A percentile compares a stretch with the other conserved stretches of the same genome.
phyloP scores from a whole-genome alignment of 2,329 filamentous ascomycete species.

The Aspergillus puulaauensis region DNA sequence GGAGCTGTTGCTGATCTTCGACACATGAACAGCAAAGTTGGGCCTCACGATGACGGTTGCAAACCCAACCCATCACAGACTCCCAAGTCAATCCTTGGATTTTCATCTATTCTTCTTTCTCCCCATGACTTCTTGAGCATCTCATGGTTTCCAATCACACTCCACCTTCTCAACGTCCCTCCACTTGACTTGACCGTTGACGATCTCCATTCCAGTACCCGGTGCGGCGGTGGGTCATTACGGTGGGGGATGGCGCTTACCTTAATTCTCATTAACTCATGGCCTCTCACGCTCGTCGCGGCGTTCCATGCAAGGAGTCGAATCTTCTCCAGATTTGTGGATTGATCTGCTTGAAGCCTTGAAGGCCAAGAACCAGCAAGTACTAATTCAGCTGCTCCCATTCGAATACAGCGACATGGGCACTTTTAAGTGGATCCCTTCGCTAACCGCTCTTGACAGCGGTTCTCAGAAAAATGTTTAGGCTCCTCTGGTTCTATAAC shows the following conservation, averaged over 20 bases:
- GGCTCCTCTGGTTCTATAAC: too few relatives aligned
- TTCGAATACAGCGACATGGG: background rate
- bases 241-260: constrained; percentile 22
- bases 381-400: background rate
- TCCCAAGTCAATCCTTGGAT: too few relatives aligned
- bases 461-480: too few relatives aligned
- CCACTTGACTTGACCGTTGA: constrained; percentile 2
- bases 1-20: background rate
- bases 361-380: background rate
- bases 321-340: background rate
- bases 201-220: constrained; percentile 15
- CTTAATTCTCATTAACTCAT: constrained; percentile 21
- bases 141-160: background rate
- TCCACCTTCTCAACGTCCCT: background rate
- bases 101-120: background rate
- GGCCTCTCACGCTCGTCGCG: background rate
- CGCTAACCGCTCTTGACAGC: too few relatives aligned
- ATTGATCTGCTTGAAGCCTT: background rate
- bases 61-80: background rate
- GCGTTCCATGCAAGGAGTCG: constrained; percentile 16
- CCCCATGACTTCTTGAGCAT: background rate
- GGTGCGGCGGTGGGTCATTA: constrained; percentile 21
- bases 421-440: background rate
- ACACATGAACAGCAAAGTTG: background rate
- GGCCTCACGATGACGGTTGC: background rate